Conservation (phyloP, 2,329 filamentous ascomycete species). For the Colletotrichum coccodes region DNA sequence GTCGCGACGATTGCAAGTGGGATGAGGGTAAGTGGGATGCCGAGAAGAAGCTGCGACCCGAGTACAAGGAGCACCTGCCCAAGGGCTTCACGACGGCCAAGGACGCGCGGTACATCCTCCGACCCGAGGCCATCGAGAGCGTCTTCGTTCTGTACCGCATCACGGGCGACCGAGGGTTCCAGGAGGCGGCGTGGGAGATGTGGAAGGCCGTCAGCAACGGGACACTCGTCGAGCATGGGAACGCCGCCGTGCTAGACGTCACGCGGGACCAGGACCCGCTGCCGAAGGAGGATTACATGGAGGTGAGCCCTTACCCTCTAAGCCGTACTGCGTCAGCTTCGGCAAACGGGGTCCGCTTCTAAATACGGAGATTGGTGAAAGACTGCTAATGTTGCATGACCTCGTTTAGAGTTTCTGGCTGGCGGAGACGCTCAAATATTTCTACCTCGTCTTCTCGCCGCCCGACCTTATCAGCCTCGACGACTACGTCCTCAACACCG, state of each 20-base stretch:
- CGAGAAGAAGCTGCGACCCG: constrained; percentile 40
- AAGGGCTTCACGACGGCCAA: constrained; percentile 72
- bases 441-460: constrained; percentile 76
- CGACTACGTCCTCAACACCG: constrained; percentile 71
- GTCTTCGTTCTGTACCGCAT: constrained; percentile 65
- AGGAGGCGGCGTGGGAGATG: constrained; percentile 64
- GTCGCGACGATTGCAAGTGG: constrained; percentile 55
- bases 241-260: constrained; percentile 59
- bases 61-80: constrained; percentile 40
- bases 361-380: constrained; percentile 23
- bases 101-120: constrained; percentile 61
- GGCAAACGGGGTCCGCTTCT: not conserved
- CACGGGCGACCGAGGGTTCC: constrained; percentile 57
- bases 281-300: constrained; percentile 51
- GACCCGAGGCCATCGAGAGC: constrained; percentile 62
- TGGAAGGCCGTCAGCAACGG: constrained; percentile 57
- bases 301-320: constrained; percentile 33
- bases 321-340: not conserved
- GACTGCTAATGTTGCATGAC: not conserved
- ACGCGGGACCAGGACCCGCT: constrained; percentile 59
- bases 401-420: constrained; percentile 74
- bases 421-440: constrained; percentile 80
- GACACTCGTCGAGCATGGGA: constrained; percentile 57
- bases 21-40: constrained; percentile 40
- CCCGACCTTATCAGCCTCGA: constrained; percentile 72